Base-by-base conservation (phyloP, 1,139 yeast genomes). In the Candida gigantensis region DNA sequence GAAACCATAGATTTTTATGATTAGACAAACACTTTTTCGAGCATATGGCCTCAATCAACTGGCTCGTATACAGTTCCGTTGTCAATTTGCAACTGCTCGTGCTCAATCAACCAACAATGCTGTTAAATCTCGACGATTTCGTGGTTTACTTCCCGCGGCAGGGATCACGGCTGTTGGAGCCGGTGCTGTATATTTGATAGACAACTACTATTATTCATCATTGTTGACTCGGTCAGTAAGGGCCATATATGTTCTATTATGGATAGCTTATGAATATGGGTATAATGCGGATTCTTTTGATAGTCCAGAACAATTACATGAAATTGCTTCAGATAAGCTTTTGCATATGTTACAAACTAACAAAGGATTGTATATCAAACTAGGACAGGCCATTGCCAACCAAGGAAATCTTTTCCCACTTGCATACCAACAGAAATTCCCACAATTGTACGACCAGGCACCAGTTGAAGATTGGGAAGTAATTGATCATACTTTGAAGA, bases 361-460 rank as follows among this genome's bases (percentile, higher is more conserved):
- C 52, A 81, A 80, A 51, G 94, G 95, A 1, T 65, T 85, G 13
- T 85, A 82, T 53, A 81, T 85, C 51, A 85, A 85, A 56, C 58
- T 83, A 48, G 90, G 90, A 26, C 90, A 83, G 62, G 82, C 85
- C 25, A 74, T 83, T 28, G 89, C 89, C 12, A 77, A 83, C 50
- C 89, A 83, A 50, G 84, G 85, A 1, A 62, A 72, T 10, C 65
- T 82, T 44, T 77, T 85, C 50, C 95, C 95, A 1, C 57, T 66
- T 21, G 82, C 77, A 15, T 82, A 63, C 52, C 84, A 79, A 46
- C 65, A 61, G 30, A 68, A 73, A 46, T 79, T 83, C 52, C 66
- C 71, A 12, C 58, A 63, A 41, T 60, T 85, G 33, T 85, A 83
- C 49, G 94, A 85, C 52, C 68, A 72, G 35, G 95, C 92, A 1